Base-by-base conservation (phyloP, 1,139 yeast genomes). In the Magnusiomyces ingens region DNA sequence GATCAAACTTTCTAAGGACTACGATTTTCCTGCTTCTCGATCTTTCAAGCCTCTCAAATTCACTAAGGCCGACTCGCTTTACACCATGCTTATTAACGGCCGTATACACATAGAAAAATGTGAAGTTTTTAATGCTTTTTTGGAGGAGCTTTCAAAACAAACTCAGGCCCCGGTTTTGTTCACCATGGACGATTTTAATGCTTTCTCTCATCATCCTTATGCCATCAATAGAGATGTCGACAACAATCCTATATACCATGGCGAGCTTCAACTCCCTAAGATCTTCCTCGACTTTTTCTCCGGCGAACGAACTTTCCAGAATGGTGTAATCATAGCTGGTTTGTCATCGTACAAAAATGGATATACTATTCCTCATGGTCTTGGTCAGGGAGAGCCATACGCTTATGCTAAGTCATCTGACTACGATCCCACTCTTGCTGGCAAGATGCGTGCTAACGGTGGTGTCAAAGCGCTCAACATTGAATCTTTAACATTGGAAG, bases 111-210 rank as follows among this genome's bases (percentile, higher is more conserved):
- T 67, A 57, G 69, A 67, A 52, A 70, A 73, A 41, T 74, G 75
- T 29, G 66, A 64, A 17, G 69, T 75, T 19, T 79, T 86, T 62
- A 75, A 75, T 55, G 78, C 78, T 52, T 71, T 88, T 35, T 65
- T 85, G 13, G 70, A 74, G 2, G 88, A 85, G 67, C 70, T 82
- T 50, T 67, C 76, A 35, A 68, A 69, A 45, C 78, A 82, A 51
- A 59, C 68, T 17, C 57, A 64, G 8, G 64, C 74, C 43, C 93
- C 95, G 1, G 84, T 89, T 3, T 71, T 82, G 52, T 73, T 89
- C 50, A 76, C 95, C 5, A 74, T 89, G 49, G 98, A 91, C 66
- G 83, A 87, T 65, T 76, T 89, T 64, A 84, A 89, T 57, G 81
- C 83, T 1, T 70, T 89, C 55, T 70, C 83, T 19, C 79, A 82